A percentile compares a stretch with the other conserved stretches of the same genome.
These are phyloP conservation scores for Avicennia marina DNA, from an alignment of 257 asterid species.

Conservation along the genomic window DNA sequence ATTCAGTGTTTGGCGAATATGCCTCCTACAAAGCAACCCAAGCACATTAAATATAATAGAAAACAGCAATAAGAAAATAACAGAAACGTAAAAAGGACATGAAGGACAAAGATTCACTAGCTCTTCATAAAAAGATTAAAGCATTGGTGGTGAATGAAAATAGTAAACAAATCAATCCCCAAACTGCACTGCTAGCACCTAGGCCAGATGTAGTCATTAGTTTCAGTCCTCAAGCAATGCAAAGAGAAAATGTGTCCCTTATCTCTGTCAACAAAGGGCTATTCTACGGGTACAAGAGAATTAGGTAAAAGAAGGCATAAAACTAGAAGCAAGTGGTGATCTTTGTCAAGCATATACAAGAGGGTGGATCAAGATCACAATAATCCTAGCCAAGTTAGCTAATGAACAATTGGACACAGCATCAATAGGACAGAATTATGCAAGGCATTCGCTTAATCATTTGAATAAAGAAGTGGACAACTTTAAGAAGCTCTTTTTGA, in stretches of 20 bases:
- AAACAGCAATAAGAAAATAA: not conserved
- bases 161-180: conserved; percentile 5
- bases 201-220: not conserved
- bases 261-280: not conserved
- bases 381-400: not conserved
- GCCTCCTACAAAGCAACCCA: conserved; percentile 34
- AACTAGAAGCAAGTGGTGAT: not conserved
- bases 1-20: conserved; percentile 34
- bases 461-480: not conserved
- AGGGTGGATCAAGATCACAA: not conserved
- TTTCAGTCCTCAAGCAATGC: conserved; percentile 3
- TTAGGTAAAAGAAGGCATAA: not conserved
- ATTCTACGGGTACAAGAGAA: not conserved
- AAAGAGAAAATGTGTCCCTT: conserved; percentile 7
- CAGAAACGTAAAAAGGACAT: not conserved
- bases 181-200: conserved; percentile 4
- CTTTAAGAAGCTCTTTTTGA: not conserved
- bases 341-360: not conserved
- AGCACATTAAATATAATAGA: conserved; percentile 12
- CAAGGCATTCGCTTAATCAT: not conserved
- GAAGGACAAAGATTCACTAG: not conserved
- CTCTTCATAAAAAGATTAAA: not conserved
- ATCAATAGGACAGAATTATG: not conserved
- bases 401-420: not conserved
- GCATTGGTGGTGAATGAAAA: conserved; percentile 5